Percentiles rank a stretch among this genome's conserved stretches.
phyloP scores from a whole-genome alignment of 1,139 yeast species.

The Lodderomyces parapsilosis region DNA sequence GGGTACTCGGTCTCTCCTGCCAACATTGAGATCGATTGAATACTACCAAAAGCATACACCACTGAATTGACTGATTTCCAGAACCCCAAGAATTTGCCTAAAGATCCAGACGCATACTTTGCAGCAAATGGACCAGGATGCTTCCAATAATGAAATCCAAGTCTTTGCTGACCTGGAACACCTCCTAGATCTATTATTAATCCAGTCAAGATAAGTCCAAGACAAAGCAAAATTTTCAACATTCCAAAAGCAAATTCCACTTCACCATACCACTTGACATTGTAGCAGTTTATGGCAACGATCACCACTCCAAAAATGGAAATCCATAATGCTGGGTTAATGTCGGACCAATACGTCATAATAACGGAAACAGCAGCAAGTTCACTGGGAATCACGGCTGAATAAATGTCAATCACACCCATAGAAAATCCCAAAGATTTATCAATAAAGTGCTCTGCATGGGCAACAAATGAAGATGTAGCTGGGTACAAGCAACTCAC shows the following conservation, averaged over 20 bases:
- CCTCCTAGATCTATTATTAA: slow-evolving; percentile 31
- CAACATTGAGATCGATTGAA: slow-evolving; percentile 41
- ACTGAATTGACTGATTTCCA: slow-evolving; percentile 24
- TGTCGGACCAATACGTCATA: slow-evolving; percentile 22
- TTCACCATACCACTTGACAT: slow-evolving; percentile 30
- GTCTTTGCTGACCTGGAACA: slow-evolving; percentile 21
- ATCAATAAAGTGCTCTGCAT: slow-evolving; percentile 27
- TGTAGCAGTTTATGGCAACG: slow-evolving; percentile 21
- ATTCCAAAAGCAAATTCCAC: slow-evolving; percentile 29
- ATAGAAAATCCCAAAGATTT: slow-evolving; percentile 25
- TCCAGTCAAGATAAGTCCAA: slow-evolving; percentile 25
- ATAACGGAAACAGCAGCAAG: slow-evolving; percentile 27
- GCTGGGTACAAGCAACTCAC: slow-evolving; percentile 30
- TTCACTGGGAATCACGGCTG: slow-evolving; percentile 22
- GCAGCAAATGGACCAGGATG: slow-evolving; percentile 43
- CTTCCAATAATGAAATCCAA: slow-evolving; percentile 44
- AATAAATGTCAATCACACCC: slow-evolving; percentile 23
- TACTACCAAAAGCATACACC: slow-evolving; percentile 32
- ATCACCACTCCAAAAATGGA: slow-evolving; percentile 24
- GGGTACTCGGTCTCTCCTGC: slow-evolving; percentile 51
- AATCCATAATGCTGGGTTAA: slow-evolving; percentile 26
- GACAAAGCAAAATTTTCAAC: slow-evolving; percentile 24
- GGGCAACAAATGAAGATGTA: slow-evolving; percentile 26
- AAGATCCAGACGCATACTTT: slow-evolving; percentile 50
- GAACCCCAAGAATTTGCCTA: slow-evolving; percentile 73